Evolutionary conservation across 1,139 yeast species (phyloP).

Genomic region (Casaregolazyma suthepensis): DNA sequence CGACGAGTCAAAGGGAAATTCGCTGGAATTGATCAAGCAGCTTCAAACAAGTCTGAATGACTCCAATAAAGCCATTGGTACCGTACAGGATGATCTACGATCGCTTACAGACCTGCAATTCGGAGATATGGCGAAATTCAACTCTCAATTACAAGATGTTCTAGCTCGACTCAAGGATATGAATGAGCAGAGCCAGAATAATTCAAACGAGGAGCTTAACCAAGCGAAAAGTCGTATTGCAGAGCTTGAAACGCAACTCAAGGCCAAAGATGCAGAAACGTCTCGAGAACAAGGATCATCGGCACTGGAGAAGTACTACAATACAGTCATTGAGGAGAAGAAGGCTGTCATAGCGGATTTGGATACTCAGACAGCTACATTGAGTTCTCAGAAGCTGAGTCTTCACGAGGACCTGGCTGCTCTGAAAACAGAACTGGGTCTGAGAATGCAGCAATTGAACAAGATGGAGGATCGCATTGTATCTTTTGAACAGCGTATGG

Average conservation of each 20-base stretch:
- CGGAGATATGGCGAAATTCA: constrained; percentile 14
- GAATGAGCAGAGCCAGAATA: neutral
- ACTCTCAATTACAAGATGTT: neutral
- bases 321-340: constrained; percentile 12
- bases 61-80: constrained; percentile 4
- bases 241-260: constrained; percentile 6
- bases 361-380: constrained; percentile 15
- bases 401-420: constrained; percentile 22
- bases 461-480: constrained; percentile 26
- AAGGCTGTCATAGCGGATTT: constrained; percentile 13
- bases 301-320: constrained; percentile 1
- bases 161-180: neutral
- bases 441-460: constrained; percentile 27
- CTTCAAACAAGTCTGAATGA: neutral
- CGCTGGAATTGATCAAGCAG: neutral
- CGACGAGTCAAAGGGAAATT: neutral
- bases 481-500: constrained; percentile 25
- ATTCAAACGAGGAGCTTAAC: neutral
- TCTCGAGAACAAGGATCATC: constrained; percentile 5
- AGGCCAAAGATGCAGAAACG: neutral
- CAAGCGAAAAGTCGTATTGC: constrained; percentile 1
- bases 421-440: constrained; percentile 24
- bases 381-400: constrained; percentile 21
- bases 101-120: constrained; percentile 22
- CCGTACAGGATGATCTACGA: constrained; percentile 20